Evolutionary conservation across 345 rosid genomes (phyloP).

Genomic region (Linum trigynum): DNA sequence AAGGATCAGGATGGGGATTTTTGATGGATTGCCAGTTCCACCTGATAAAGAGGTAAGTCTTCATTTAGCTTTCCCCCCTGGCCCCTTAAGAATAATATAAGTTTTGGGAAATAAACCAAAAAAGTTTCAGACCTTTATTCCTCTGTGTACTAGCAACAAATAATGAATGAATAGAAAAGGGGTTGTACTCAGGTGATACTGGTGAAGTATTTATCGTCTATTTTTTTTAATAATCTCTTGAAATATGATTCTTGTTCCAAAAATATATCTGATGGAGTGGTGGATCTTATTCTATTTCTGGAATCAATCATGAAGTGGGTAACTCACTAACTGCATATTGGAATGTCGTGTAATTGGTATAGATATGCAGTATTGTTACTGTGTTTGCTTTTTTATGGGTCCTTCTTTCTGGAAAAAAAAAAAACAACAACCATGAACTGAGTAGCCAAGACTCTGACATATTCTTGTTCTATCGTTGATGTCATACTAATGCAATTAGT

Average conservation of each 20-base stretch:
- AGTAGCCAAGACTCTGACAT: too few relatives aligned
- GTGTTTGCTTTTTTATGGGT: too few relatives aligned
- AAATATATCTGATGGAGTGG: background rate
- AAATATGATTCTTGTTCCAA: background rate
- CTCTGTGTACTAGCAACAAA: background rate
- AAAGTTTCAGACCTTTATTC: background rate
- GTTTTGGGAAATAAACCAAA: background rate
- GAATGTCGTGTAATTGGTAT: background rate
- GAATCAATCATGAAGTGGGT: too few relatives aligned
- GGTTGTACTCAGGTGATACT: background rate
- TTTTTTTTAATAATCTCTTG: background rate
- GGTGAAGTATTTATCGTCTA: background rate
- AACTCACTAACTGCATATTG: background rate
- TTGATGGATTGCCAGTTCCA: constrained; percentile 86
- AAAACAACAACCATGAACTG: too few relatives aligned
- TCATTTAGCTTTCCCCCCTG: background rate
- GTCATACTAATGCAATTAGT: background rate
- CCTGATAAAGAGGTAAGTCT: constrained; percentile 64
- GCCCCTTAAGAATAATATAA: too few relatives aligned
- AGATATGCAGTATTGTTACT: too few relatives aligned
- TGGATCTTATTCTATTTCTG: background rate
- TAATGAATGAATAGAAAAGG: background rate
- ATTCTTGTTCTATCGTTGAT: too few relatives aligned
- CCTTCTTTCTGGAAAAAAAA: too few relatives aligned
- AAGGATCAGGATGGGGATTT: constrained; percentile 56